Evolutionary conservation across 305 asterid genomes (phyloP).

Genomic region (Rubia tinctorum): DNA sequence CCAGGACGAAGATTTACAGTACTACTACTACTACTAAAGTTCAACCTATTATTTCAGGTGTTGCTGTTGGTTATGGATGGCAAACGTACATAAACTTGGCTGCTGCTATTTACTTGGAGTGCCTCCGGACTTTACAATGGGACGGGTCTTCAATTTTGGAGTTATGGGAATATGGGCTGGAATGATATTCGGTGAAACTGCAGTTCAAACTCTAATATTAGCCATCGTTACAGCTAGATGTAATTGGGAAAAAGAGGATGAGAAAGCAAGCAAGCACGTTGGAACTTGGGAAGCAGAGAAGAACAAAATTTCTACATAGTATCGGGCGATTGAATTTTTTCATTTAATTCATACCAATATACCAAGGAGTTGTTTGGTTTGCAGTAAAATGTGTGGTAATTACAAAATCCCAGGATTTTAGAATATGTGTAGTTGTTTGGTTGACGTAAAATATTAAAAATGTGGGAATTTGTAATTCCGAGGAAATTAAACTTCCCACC

Average conservation of each 20-base stretch:
- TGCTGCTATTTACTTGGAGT: neutral
- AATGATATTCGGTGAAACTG: slow-evolving; percentile 41
- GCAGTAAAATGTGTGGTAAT: no score
- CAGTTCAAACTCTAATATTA: slow-evolving; percentile 38
- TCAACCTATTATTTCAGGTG: no score
- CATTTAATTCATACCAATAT: no score
- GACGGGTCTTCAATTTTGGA: slow-evolving; percentile 4
- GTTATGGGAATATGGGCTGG: slow-evolving; percentile 12
- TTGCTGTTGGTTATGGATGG: slow-evolving; percentile 13
- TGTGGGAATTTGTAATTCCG: no score
- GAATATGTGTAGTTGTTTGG: no score
- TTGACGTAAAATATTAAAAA: no score
- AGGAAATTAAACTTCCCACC: no score
- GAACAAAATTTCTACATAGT: slow-evolving; percentile 1
- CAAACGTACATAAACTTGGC: slow-evolving; percentile 1
- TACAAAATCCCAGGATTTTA: no score
- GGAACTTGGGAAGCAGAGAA: slow-evolving; percentile 35
- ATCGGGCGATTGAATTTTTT: neutral
- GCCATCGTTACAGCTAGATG: slow-evolving; percentile 30
- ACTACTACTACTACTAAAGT: no score
- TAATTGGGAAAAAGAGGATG: slow-evolving; percentile 38
- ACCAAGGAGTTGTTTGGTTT: no score
- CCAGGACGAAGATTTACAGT: no score
- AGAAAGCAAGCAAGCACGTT: neutral
- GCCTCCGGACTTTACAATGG: slow-evolving; percentile 1